Evolutionary conservation across 805 yeast species (phyloP), one percentile per base, ranked within the genome.

Genomic region (Jamesozyma spencerorum): DNA sequence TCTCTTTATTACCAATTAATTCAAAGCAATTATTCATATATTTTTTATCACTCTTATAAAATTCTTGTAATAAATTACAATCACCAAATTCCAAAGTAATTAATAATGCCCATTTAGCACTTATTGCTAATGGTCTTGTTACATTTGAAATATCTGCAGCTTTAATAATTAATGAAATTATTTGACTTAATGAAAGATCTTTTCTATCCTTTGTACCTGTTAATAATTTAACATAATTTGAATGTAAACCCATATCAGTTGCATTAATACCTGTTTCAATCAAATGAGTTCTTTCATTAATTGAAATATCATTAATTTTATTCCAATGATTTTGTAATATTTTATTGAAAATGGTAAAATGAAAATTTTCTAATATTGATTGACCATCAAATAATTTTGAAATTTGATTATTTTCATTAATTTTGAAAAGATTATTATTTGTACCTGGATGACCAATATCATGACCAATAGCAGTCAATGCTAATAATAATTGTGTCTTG

Each of bases 381-480:
- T 74, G 64, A 47, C 78, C 78, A 37, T 77, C 68, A 63, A 75
- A 88, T 13, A 75, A 52, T 40, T 62, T 57, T 2, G 90, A 75
- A 18, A 86, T 69, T 18, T 68, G 64, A 14, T 18, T 32, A 13
- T 34, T 34, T 24, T 14, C 28, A 14, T 22, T 15, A 3, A 18
- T 13, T 34, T 24, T 14, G 58, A 90, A 64, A 48, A 86, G 77
- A 29, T 76, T 74, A 59, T 86, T 85, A 12, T 94, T 86, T n/a
- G 87, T 77, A 2, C 97, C 98, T 0, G 97, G 97, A 61, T 92
- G 98, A 18, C 96, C 95, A 26, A 85, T 77, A 60, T 92, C 98
- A 64, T 92, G 98, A 39, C 97, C 97, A 33, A 88, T 64, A 1
- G 95, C 92, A 0, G 95, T 84, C 11, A 88, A 66, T 27, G 85